Conservation (phyloP, 352 stramenopile genomes). For the Phytophthora macrochlamydospora region DNA sequence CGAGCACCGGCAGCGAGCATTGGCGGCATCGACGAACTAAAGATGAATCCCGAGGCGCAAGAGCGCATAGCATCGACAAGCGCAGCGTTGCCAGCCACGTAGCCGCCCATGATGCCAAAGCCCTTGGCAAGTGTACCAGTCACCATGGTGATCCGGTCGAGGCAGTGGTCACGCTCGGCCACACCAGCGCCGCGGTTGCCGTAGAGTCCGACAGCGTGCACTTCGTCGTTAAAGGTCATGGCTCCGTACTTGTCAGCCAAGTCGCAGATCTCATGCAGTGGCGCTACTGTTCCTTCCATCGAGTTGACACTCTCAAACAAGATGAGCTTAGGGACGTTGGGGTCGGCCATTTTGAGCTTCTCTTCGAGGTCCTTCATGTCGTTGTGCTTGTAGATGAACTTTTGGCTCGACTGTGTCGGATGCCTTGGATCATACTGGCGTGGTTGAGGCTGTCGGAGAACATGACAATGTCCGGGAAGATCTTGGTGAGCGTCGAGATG, state of each 20-base stretch:
- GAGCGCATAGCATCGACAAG: conserved; percentile 90
- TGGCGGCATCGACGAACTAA: conserved; percentile 90
- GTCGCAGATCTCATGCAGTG: conserved; percentile 86
- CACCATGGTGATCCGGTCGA: conserved; percentile 90
- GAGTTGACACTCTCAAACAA: conserved; percentile 90
- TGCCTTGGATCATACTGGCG: conserved; percentile 89
- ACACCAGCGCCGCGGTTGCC: conserved; percentile 86
- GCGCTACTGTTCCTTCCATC: conserved; percentile 88
- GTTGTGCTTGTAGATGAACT: conserved; percentile 90
- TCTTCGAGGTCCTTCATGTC: conserved; percentile 78
- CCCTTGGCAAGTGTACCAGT: conserved; percentile 91
- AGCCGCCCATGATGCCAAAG: conserved; percentile 92
- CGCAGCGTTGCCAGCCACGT: conserved; percentile 84
- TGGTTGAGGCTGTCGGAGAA: conserved; percentile 93
- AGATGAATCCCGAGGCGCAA: conserved; percentile 89
- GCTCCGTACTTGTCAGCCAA: conserved; percentile 91
- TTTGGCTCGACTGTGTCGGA: conserved; percentile 80
- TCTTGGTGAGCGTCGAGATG: conserved; percentile 89
- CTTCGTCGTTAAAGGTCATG: conserved; percentile 93
- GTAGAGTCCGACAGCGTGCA: conserved; percentile 90
- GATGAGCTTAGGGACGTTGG: conserved; percentile 81
- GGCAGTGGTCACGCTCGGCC: conserved; percentile 85
- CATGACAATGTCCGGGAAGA: conserved; percentile 90
- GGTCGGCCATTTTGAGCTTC: conserved; percentile 76
- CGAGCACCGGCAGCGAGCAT: conserved; percentile 83